phyloP scores from a whole-genome alignment of 2,329 filamentous ascomycete genomes.

The Didymella segeticola region DNA sequence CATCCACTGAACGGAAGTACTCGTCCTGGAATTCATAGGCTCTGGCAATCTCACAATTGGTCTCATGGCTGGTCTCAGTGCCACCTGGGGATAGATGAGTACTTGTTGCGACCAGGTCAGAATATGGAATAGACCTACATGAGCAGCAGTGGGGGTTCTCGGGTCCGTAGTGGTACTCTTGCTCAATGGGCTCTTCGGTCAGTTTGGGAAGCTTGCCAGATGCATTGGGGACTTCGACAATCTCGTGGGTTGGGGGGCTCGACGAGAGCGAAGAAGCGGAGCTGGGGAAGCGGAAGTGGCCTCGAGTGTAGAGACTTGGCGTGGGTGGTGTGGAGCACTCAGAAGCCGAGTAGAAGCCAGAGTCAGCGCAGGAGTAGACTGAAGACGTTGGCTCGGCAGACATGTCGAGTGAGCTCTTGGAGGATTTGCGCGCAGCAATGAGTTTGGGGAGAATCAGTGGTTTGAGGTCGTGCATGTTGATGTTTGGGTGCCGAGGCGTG shows the following conservation, averaged over 20 bases:
- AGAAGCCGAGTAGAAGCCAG: slow-evolving; percentile 61
- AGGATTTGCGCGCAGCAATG: slow-evolving; percentile 47
- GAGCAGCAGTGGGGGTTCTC: slow-evolving; percentile 64
- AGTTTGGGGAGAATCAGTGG: slow-evolving; percentile 49
- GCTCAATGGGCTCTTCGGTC: slow-evolving; percentile 79
- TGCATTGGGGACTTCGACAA: slow-evolving; percentile 63
- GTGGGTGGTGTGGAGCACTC: slow-evolving; percentile 74
- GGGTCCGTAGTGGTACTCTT: slow-evolving; percentile 65
- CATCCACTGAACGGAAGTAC: slow-evolving; percentile 65
- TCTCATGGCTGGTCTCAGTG: slow-evolving; percentile 64
- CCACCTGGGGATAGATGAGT: slow-evolving; percentile 59
- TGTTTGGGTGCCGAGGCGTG: slow-evolving; percentile 29
- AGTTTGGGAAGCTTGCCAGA: slow-evolving; percentile 79
- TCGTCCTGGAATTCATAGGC: slow-evolving; percentile 70
- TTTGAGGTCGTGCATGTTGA: slow-evolving; percentile 49
- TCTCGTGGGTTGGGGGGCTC: slow-evolving; percentile 58
- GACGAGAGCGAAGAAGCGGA: slow-evolving; percentile 79
- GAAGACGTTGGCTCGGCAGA: slow-evolving; percentile 40
- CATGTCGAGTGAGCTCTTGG: slow-evolving; percentile 45
- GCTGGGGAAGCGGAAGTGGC: slow-evolving; percentile 71
- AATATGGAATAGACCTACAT: slow-evolving; percentile 64
- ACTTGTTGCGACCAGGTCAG: slow-evolving; percentile 20
- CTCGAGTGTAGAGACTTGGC: slow-evolving; percentile 70
- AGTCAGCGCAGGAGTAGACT: slow-evolving; percentile 45
- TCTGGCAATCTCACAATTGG: slow-evolving; percentile 51